A percentile compares a stretch with the other conserved stretches of the same genome.
Conservation (phyloP, 306 rosid species). For the Prunus kanzakura region DNA sequence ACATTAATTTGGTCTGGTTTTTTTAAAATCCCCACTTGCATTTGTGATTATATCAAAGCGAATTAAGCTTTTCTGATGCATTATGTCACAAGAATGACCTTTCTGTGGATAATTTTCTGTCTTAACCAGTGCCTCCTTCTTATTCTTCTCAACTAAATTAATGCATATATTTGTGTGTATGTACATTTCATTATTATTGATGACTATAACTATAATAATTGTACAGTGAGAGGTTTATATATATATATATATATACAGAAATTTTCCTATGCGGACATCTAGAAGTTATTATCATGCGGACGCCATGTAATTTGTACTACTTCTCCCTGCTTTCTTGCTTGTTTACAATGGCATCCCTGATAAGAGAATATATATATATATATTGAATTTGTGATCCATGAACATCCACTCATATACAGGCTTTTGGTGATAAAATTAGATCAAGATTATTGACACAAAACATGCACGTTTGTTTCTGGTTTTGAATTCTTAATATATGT, state of each 20-base stretch:
- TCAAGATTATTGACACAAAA: not conserved
- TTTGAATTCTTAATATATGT: not conserved
- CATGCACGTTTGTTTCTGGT: not conserved
- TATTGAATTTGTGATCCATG: slow-evolving; percentile 36
- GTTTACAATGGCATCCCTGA: too few species aligned
- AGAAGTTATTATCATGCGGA: too few species aligned
- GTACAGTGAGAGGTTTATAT: too few species aligned
- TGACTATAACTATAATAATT: not conserved
- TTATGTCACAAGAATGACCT: slow-evolving; percentile 38
- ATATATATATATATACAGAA: too few species aligned
- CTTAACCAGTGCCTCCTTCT: slow-evolving; percentile 23
- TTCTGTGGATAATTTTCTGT: slow-evolving; percentile 24
- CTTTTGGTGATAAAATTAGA: not conserved
- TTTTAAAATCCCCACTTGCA: not conserved
- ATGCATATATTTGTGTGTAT: not conserved
- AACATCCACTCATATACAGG: slow-evolving; percentile 37
- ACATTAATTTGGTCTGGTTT: slow-evolving; percentile 15
- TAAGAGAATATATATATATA: not conserved
- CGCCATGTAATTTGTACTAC: too few species aligned
- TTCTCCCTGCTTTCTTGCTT: too few species aligned
- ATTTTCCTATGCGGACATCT: rapidly evolving
- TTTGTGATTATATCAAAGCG: not conserved
- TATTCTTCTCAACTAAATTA: not conserved
- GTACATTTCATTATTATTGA: not conserved
- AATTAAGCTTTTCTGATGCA: not conserved